Evolutionary conservation across 768 basidiomycete species (phyloP), one percentile per base, ranked within the genome.

Genomic region (Peribolospora baueri): DNA sequence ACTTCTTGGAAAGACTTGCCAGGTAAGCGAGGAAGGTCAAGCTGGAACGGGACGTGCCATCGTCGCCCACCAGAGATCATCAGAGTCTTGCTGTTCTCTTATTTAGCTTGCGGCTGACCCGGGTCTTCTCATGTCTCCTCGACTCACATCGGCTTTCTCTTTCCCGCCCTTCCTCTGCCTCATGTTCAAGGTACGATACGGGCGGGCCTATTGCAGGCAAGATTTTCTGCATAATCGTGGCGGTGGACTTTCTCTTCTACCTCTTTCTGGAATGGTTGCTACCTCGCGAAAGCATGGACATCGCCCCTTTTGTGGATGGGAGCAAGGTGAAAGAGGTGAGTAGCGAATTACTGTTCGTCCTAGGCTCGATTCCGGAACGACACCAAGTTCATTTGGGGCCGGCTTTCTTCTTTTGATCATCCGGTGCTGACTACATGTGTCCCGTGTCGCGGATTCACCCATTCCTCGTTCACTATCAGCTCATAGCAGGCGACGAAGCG

Each of bases 201-300:
- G 51, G 70, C 84, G 6, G 93, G 83, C 75, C 74, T 0, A 79
- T 85, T 49, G 84, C 79, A 7, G 93, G 93, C 0, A 76, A 77
- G 2, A 93, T 97, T 48, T 82, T 86, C 62, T 79, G 82, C 7
- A 77, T 81, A 59, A 95, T 97, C 46, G 69, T 93, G 46, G 71
- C 88, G 39, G 84, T 97, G 1, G 81, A 88, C 61, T 86, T 85
- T 64, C 66, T 91, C 6, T 91, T 93, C 67, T 87, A 85, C 65
- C 63, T 78, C 60, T 70, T 84, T 51, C 71, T 98, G 3, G 86
- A 93, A 62, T 83, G 77, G 79, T 79, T 78, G 72, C 74, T 78
- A 64, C 91, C 91, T 0, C 70, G 80, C 49, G 76, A 80, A 25
- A 72, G 78, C 55, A 69, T 93, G 53, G 84, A 91, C 65, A 78